These are phyloP conservation scores for Suillus weaverae DNA, from an alignment of 768 basidiomycete genomes.

Conservation along the genomic window DNA sequence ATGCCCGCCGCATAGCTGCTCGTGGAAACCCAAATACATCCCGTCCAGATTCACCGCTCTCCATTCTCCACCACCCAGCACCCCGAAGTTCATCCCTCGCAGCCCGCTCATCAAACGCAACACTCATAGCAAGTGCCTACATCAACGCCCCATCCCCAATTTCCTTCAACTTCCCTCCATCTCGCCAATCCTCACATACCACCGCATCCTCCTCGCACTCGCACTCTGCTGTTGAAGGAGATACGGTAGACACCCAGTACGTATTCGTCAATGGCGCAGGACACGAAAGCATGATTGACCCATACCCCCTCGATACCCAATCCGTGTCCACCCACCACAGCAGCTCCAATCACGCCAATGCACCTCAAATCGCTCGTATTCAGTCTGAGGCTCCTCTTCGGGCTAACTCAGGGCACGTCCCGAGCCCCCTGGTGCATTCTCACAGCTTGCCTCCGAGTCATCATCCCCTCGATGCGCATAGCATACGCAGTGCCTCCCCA, in stretches of 20 bases:
- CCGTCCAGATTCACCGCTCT: conserved; percentile 23
- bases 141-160: not conserved
- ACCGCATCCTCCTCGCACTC: not conserved
- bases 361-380: conserved; percentile 20
- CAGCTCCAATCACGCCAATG: conserved; percentile 23
- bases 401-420: conserved; percentile 6
- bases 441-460: conserved; percentile 20
- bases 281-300: conserved; percentile 23
- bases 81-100: conserved; percentile 28
- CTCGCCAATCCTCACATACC: not conserved
- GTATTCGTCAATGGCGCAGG: conserved; percentile 26
- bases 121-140: not conserved
- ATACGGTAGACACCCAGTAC: conserved; percentile 16
- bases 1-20: conserved; percentile 36
- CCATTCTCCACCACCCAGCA: conserved; percentile 27
- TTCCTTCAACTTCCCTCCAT: not conserved
- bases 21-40: conserved; percentile 1
- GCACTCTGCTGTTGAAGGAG: not conserved
- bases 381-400: conserved; percentile 22
- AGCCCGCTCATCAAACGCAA: not conserved
- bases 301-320: conserved; percentile 22
- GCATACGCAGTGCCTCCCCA: conserved; percentile 15
- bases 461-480: conserved; percentile 10
- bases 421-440: conserved; percentile 29
- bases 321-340: conserved; percentile 25